These are phyloP conservation scores for Rhinocladiella mackenziei DNA, from an alignment of 2,329 filamentous ascomycete species.

Conservation along the genomic window DNA sequence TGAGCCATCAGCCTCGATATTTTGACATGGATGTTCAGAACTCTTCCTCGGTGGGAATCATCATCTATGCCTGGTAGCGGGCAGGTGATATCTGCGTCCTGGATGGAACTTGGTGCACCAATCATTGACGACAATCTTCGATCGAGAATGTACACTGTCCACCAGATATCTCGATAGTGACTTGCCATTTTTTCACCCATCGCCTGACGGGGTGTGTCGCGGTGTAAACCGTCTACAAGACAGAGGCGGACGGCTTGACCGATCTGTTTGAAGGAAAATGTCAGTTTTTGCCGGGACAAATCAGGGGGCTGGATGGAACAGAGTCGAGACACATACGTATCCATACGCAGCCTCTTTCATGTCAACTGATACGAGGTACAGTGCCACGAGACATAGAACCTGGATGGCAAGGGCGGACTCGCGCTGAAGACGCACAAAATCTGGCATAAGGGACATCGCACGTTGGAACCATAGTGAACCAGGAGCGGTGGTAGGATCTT, in stretches of 20 bases:
- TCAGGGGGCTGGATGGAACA: neutral
- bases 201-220: conserved; percentile 45
- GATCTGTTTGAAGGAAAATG: conserved; percentile 36
- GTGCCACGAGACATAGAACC: conserved; percentile 49
- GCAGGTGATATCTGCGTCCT: conserved; percentile 50
- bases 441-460: conserved; percentile 45
- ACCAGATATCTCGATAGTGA: conserved; percentile 50
- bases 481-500: conserved; percentile 39
- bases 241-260: conserved; percentile 52
- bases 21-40: conserved; percentile 46
- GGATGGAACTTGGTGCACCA: conserved; percentile 49
- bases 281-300: neutral
- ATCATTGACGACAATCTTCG: conserved; percentile 53
- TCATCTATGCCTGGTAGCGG: conserved; percentile 43
- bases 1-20: conserved; percentile 45
- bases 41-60: conserved; percentile 39
- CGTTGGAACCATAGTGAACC: conserved; percentile 48
- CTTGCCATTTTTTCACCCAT: conserved; percentile 43
- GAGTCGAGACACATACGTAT: conserved; percentile 36
- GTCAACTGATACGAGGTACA: conserved; percentile 53
- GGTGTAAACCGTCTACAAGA: conserved; percentile 50
- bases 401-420: conserved; percentile 48
- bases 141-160: conserved; percentile 53
- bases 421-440: conserved; percentile 39
- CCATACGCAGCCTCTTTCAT: conserved; percentile 46